These are phyloP conservation scores for Pseudocercospora crystallina DNA, from an alignment of 2,329 filamentous ascomycete genomes.

Conservation along the genomic window DNA sequence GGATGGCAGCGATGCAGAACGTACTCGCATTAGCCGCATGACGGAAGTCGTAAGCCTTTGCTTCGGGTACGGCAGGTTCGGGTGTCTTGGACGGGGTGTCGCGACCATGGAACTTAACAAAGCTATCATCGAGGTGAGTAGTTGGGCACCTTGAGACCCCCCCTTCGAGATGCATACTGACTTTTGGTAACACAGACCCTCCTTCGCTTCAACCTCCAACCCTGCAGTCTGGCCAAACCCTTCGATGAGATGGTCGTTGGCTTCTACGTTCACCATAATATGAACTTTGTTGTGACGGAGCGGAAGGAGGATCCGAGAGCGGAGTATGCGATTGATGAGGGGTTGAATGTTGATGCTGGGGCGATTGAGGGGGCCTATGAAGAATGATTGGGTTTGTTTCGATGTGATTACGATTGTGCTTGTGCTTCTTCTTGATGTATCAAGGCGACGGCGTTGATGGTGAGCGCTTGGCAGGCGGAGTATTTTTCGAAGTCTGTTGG, in stretches of 20 bases:
- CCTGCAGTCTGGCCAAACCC: constrained; percentile 37
- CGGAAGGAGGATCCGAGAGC: constrained; percentile 18
- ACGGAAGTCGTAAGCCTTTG: constrained; percentile 38
- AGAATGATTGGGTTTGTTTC: constrained; percentile 3
- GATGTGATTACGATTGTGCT: too few species aligned
- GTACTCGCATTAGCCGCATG: constrained; percentile 32
- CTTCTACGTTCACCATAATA: constrained; percentile 39
- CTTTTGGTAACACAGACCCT: constrained; percentile 28
- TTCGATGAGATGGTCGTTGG: constrained; percentile 39
- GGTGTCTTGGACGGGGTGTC: constrained; percentile 39
- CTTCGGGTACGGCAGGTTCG: constrained; percentile 40
- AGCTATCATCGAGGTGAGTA: constrained; percentile 38
- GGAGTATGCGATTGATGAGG: neutral
- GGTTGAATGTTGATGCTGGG: constrained; percentile 13
- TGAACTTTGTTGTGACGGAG: constrained; percentile 39
- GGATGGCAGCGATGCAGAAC: constrained; percentile 31
- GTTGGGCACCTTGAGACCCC: too few species aligned
- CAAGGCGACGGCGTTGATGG: too few species aligned
- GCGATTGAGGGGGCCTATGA: constrained; percentile 23
- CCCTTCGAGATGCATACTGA: neutral
- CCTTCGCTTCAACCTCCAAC: constrained; percentile 39
- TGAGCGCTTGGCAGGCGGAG: too few species aligned
- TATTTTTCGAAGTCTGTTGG: too few species aligned
- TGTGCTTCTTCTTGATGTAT: too few species aligned
- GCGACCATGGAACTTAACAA: constrained; percentile 43